Evolutionary conservation across 1,139 yeast genomes (phyloP).

Genomic region (Magnusiomyces tetraspermus): DNA sequence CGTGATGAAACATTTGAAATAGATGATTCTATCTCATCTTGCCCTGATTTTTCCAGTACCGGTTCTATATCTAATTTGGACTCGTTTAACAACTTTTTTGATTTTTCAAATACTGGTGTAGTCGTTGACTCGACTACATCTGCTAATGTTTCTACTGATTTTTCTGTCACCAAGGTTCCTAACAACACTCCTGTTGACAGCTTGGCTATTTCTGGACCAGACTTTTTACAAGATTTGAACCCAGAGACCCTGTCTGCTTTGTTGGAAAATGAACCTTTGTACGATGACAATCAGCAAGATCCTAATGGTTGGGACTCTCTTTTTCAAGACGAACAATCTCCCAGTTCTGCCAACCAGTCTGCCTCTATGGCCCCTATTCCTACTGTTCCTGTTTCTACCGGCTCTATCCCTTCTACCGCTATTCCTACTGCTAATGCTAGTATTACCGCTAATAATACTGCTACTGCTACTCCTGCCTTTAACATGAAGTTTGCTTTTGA

Average conservation of each 20-base stretch:
- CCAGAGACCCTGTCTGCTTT: neutral
- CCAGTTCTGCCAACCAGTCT: neutral
- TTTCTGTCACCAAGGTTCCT: slow-evolving; percentile 1
- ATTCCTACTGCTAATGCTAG: neutral
- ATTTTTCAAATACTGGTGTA: neutral
- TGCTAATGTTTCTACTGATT: neutral
- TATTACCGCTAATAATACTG: neutral
- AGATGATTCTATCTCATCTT: neutral
- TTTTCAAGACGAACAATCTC: neutral
- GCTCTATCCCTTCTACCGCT: slow-evolving; percentile 2
- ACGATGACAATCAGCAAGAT: neutral
- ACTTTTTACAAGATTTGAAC: neutral
- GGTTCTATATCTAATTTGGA: neutral
- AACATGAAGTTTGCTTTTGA: slow-evolving; percentile 15
- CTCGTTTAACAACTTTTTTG: neutral
- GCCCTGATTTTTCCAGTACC: neutral
- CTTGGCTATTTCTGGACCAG: neutral
- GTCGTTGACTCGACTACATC: neutral
- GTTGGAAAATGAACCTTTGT: neutral
- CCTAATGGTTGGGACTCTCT: slow-evolving; percentile 3
- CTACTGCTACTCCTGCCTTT: neutral
- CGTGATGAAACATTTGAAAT: neutral
- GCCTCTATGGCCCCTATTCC: neutral
- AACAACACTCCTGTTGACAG: slow-evolving; percentile 6
- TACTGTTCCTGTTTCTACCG: neutral